These are phyloP conservation scores for Aspergillus sp. DNA, from an alignment of 2,329 filamentous ascomycete species.

Conservation along the genomic window DNA sequence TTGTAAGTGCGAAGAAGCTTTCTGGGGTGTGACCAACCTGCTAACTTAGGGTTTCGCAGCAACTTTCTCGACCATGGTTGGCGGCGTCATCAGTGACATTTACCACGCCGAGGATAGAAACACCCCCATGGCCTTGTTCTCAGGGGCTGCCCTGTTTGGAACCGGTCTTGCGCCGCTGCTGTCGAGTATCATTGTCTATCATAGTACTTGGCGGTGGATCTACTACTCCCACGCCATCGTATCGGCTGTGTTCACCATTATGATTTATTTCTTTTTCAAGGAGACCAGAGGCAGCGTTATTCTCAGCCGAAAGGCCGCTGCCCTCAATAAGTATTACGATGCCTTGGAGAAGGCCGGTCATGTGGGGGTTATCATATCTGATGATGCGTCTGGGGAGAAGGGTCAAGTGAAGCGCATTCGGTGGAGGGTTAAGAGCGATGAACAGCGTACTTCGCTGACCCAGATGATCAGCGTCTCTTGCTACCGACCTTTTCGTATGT, in stretches of 20 bases:
- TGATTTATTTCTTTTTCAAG: slow-evolving; percentile 69
- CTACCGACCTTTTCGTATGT: slow-evolving; percentile 68
- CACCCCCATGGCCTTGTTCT: slow-evolving; percentile 86
- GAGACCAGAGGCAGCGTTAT: slow-evolving; percentile 83
- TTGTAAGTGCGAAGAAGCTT: slow-evolving; percentile 49
- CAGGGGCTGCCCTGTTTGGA: slow-evolving; percentile 73
- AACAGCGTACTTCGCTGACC: slow-evolving; percentile 66
- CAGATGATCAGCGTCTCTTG: slow-evolving; percentile 74
- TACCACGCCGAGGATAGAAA: slow-evolving; percentile 78
- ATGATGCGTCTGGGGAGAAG: slow-evolving; percentile 25
- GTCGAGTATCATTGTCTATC: slow-evolving; percentile 66
- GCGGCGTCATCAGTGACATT: slow-evolving; percentile 86
- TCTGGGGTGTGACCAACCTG: slow-evolving; percentile 10
- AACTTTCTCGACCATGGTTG: slow-evolving; percentile 83
- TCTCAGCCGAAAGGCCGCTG: slow-evolving; percentile 70
- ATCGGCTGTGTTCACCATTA: slow-evolving; percentile 61
- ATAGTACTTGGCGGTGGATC: slow-evolving; percentile 76
- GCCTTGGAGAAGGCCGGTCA: slow-evolving; percentile 66
- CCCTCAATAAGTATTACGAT: slow-evolving; percentile 77
- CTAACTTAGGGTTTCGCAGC: slow-evolving; percentile 20
- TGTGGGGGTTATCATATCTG: slow-evolving; percentile 52
- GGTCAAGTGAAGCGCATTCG: slow-evolving; percentile 58
- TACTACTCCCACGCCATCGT: slow-evolving; percentile 83
- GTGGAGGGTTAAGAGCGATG: slow-evolving; percentile 78
- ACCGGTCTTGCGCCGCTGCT: slow-evolving; percentile 77